Percentiles rank a stretch among this genome's conserved stretches.
phyloP scores from a whole-genome alignment of 768 basidiomycete species.

The Floccularia luteovirens region DNA sequence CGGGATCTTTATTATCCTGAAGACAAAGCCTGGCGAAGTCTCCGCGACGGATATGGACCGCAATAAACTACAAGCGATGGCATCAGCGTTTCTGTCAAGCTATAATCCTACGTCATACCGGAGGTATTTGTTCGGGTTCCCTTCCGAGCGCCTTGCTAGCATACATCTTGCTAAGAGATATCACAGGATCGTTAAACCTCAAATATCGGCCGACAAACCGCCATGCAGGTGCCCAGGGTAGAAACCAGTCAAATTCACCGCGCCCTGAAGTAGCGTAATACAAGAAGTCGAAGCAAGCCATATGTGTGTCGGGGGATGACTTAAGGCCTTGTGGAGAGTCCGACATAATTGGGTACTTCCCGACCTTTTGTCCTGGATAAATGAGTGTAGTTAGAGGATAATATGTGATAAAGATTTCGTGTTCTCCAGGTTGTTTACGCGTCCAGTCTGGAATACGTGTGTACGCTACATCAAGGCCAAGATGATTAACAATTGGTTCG shows the following conservation, averaged over 20 bases:
- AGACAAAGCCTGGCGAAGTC: slow-evolving; percentile 39
- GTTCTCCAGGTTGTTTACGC: slow-evolving; percentile 14
- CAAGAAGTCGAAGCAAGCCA: slow-evolving; percentile 24
- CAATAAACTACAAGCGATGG: slow-evolving; percentile 36
- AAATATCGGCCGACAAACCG: slow-evolving; percentile 27
- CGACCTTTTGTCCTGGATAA: slow-evolving; percentile 15
- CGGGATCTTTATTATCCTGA: slow-evolving; percentile 31
- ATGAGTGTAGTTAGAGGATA: slow-evolving; percentile 21
- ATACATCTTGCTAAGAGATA: slow-evolving; percentile 23
- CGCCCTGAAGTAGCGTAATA: slow-evolving; percentile 23
- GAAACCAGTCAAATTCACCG: slow-evolving; percentile 22
- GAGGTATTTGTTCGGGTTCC: slow-evolving; percentile 19
- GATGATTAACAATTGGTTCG: slow-evolving; percentile 17
- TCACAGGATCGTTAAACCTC: slow-evolving; percentile 21
- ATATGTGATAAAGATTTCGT: slow-evolving; percentile 19
- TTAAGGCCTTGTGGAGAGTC: slow-evolving; percentile 15
- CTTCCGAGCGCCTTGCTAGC: slow-evolving; percentile 20
- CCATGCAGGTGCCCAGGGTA: slow-evolving; percentile 35
- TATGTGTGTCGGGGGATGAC: slow-evolving; percentile 18
- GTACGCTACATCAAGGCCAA: slow-evolving; percentile 27
- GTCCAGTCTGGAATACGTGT: slow-evolving; percentile 20
- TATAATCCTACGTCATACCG: too few species aligned
- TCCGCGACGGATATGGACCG: slow-evolving; percentile 38
- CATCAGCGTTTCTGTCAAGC: too few species aligned
- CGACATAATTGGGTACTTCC: slow-evolving; percentile 14